Evolutionary conservation across 306 rosid genomes (phyloP).

Genomic region (Ziziphus jujuba): DNA sequence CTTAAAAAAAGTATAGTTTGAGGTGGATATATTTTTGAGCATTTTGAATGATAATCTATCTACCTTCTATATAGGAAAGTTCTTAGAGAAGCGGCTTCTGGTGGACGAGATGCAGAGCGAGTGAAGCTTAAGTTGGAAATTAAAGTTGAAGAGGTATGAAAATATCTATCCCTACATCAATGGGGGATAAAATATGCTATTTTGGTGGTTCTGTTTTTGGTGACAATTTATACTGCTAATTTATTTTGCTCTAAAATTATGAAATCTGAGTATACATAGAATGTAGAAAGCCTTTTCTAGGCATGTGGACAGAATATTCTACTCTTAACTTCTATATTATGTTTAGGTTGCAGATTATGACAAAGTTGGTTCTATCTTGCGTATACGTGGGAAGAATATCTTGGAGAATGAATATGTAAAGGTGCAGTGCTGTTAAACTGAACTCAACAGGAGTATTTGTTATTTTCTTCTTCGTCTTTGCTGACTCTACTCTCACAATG

Average conservation of each 20-base stretch:
- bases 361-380: constrained; percentile 74
- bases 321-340: neutral
- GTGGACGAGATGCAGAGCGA: constrained; percentile 90
- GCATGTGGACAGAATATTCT: neutral
- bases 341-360: constrained; percentile 87
- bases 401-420: constrained; percentile 86
- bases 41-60: neutral
- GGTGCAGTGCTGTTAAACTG: constrained; percentile 42
- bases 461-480: too few relatives aligned
- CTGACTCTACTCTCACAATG: too few relatives aligned
- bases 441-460: neutral
- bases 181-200: neutral
- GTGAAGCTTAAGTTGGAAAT: constrained; percentile 84
- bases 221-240: too few relatives aligned
- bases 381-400: constrained; percentile 85
- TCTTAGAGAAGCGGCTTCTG: constrained; percentile 70
- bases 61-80: constrained; percentile 64
- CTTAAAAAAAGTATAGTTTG: neutral
- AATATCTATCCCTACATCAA: neutral
- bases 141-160: constrained; percentile 75
- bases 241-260: too few relatives aligned
- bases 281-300: too few relatives aligned
- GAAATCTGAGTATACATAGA: too few relatives aligned
- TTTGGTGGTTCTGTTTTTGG: too few relatives aligned
- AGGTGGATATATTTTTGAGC: neutral